These are phyloP conservation scores for Dactylonectria estremocensis DNA, from an alignment of 2,329 filamentous ascomycete genomes.

Conservation along the genomic window DNA sequence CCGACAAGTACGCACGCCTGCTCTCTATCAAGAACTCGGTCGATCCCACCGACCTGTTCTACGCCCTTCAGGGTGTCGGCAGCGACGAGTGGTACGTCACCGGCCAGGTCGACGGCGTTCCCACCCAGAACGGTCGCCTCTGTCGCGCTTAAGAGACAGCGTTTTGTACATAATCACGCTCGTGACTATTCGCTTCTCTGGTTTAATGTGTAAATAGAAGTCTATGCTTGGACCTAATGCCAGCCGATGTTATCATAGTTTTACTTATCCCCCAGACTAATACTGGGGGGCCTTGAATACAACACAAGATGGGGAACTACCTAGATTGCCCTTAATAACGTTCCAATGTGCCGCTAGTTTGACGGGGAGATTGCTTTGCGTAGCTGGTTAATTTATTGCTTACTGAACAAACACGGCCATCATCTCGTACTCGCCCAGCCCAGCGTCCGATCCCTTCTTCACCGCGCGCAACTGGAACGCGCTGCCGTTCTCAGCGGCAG, in stretches of 20 bases:
- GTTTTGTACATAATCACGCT: background rate
- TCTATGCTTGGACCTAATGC: background rate
- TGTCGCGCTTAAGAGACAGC: constrained; percentile 27
- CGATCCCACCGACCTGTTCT: constrained; percentile 42
- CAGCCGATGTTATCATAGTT: background rate
- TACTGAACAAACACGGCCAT: constrained; percentile 33
- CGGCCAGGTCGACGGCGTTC: constrained; percentile 36
- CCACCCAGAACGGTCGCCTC: constrained; percentile 44
- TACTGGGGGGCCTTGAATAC: background rate
- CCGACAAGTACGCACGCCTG: constrained; percentile 38
- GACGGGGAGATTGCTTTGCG: no score
- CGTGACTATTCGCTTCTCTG: constrained; percentile 3
- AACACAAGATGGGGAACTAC: background rate
- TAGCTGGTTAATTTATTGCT: background rate
- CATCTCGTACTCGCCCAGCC: constrained; percentile 42
- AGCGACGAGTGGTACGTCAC: constrained; percentile 44
- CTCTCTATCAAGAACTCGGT: constrained; percentile 39
- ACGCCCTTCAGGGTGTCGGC: constrained; percentile 38
- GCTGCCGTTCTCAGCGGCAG: background rate
- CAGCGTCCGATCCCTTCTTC: constrained; percentile 33
- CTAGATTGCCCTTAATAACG: background rate
- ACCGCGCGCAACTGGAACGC: constrained; percentile 31
- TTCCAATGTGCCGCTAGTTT: no score
- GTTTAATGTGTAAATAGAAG: background rate
- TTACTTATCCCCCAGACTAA: background rate